A percentile compares a stretch with the other conserved stretches of the same genome.
Conservation (phyloP, 768 basidiomycete species). For the Podaxis sp. region DNA sequence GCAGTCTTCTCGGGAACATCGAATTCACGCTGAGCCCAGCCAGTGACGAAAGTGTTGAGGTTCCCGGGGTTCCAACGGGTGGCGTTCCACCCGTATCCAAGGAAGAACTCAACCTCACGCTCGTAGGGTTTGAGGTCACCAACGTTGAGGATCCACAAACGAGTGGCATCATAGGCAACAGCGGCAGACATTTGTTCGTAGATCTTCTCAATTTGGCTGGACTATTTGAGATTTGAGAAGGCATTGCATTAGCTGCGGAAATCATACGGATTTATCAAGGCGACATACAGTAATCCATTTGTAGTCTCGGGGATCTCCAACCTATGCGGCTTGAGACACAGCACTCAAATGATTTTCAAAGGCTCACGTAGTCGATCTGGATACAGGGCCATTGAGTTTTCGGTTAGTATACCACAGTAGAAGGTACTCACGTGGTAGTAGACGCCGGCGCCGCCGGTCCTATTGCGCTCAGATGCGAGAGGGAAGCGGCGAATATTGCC, state of each 20-base stretch:
- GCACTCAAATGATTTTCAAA: background rate
- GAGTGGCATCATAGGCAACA: constrained; percentile 50
- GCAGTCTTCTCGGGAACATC: constrained; percentile 38
- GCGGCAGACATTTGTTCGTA: constrained; percentile 71
- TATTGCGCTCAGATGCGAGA: constrained; percentile 44
- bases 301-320: constrained; percentile 63
- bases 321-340: constrained; percentile 27
- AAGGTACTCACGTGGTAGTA: constrained; percentile 56
- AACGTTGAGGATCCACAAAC: constrained; percentile 71
- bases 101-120: constrained; percentile 65
- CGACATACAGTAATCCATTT: constrained; percentile 61
- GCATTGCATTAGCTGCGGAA: background rate
- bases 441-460: constrained; percentile 65
- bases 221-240: constrained; percentile 24
- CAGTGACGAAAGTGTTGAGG: constrained; percentile 43
- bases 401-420: background rate
- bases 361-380: constrained; percentile 44
- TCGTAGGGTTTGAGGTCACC: constrained; percentile 76
- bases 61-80: constrained; percentile 52
- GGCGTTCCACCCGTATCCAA: constrained; percentile 58
- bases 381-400: background rate
- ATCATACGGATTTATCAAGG: background rate
- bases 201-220: constrained; percentile 51
- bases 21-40: constrained; percentile 67
- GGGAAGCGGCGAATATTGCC: constrained; percentile 68